Percentiles rank a stretch among this genome's conserved stretches.
These are phyloP conservation scores for Phytophthora fragariae DNA, from an alignment of 352 stramenopile species.

Conservation along the genomic window DNA sequence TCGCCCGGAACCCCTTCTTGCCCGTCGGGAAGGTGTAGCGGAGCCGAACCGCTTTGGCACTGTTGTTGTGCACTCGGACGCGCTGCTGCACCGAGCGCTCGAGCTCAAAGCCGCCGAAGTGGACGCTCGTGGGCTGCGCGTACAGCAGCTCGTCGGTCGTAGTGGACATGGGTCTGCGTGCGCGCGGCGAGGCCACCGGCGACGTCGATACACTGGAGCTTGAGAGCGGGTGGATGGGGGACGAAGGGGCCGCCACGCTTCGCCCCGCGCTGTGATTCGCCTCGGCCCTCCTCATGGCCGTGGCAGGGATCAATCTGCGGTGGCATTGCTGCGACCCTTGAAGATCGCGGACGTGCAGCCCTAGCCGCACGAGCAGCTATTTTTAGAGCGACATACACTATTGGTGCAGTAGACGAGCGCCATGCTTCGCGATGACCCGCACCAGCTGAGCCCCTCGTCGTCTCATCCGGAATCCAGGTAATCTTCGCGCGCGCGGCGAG, in stretches of 20 bases:
- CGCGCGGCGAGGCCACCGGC: constrained; percentile 30
- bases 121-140: constrained; percentile 70
- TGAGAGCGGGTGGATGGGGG: constrained; percentile 1
- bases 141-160: constrained; percentile 51
- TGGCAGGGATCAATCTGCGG: not conserved
- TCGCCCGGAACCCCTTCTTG: constrained; percentile 54
- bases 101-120: constrained; percentile 89
- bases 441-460: not conserved
- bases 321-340: constrained; percentile 1
- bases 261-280: not conserved
- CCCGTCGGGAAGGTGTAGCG: constrained; percentile 67
- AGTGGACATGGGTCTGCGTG: constrained; percentile 30
- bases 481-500: not conserved
- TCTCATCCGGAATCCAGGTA: not conserved
- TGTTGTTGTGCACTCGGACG: constrained; percentile 83
- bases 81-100: constrained; percentile 67
- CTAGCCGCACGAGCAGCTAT: constrained; percentile 10
- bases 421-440: not conserved
- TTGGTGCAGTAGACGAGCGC: constrained; percentile 5
- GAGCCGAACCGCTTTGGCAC: constrained; percentile 70
- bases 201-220: constrained; percentile 14
- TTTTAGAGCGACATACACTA: constrained; percentile 2
- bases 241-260: not conserved
- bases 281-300: constrained; percentile 10
- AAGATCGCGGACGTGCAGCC: constrained; percentile 7